Base-by-base conservation (phyloP, 139 green algal species). In the Deuterostichococcus epilithicus region DNA sequence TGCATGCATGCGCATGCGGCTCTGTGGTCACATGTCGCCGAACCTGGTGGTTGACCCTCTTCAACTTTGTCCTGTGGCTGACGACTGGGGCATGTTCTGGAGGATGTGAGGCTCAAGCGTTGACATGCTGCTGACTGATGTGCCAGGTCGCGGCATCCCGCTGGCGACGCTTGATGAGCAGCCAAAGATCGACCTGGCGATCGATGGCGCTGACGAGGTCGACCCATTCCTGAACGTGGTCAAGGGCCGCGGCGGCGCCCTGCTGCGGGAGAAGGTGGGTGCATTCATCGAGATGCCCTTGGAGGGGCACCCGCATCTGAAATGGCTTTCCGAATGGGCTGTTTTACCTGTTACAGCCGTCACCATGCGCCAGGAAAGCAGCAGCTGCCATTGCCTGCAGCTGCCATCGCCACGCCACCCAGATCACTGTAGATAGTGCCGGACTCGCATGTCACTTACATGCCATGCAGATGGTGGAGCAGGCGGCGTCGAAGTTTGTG, bases 191-290 rank as follows among this genome's bases (percentile, higher is more conserved):
- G 91, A 99, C 77, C 86, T 99, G 30, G 96, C 96, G 0, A 99
- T 99, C 63, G 96, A 99, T 75, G 96, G 96, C 67, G 94, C 96
- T 33, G 96, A 99, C 76, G 96, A 99, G 86, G 88, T 99, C 20
- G 96, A 99, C 82, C 92, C 93, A 44, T 89, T 92, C 71, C 89
- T 99, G 30, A 91, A 99, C 70, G 93, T 99, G 0, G 96, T 99
- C 0, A 99, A 99, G 90, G 96, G 96, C 45, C 90, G 96, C 65
- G 96, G 95, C 33, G 96, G 96, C 30, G 96, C 96, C 1, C 88
- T 99, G 76, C 90, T 99, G 74, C 88, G 96, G 65, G 96, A 99
- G 88, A 99, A 99, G 84, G 80, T 85, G 34, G 2, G 70, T 5
- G 1, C 42, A 25, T 13, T 73, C 30, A 8, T 80, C n/a, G n/a